Conservation (phyloP, 2,329 filamentous ascomycete genomes). For the Neofusicoccum sp. region DNA sequence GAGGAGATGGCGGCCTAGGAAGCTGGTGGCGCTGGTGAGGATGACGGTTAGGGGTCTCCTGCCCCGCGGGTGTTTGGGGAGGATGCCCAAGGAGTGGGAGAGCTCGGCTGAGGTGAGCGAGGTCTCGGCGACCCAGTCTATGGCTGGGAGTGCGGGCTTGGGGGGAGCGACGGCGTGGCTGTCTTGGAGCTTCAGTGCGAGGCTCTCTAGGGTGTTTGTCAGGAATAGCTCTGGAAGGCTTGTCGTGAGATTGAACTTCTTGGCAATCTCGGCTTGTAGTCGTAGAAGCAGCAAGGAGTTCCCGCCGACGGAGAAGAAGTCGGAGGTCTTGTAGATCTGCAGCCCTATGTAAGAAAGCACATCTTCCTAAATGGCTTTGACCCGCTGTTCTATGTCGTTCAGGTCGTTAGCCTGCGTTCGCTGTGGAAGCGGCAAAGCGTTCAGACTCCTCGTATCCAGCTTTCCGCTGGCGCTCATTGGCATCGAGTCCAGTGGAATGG, state of each 20-base stretch:
- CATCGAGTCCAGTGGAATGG: slow-evolving; percentile 61
- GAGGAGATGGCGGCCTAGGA: slow-evolving; percentile 16
- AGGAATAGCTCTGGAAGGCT: neutral
- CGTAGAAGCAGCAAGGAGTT: slow-evolving; percentile 36
- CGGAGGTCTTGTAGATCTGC: slow-evolving; percentile 9
- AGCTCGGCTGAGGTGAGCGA: no score
- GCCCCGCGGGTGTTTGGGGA: slow-evolving; percentile 17
- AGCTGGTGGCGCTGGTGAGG: slow-evolving; percentile 20
- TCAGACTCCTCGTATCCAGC: slow-evolving; percentile 54
- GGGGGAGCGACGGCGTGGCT: no score
- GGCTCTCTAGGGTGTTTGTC: neutral
- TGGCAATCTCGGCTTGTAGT: slow-evolving; percentile 35
- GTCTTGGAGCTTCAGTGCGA: no score
- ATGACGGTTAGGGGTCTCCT: neutral
- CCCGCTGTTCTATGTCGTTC: no score
- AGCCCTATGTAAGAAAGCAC: no score
- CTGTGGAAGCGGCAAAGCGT: no score
- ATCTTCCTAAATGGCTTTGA: no score
- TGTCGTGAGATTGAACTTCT: slow-evolving; percentile 28
- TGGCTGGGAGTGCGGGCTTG: no score
- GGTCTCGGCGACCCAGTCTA: neutral
- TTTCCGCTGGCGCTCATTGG: slow-evolving; percentile 77
- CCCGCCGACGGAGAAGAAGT: slow-evolving; percentile 38
- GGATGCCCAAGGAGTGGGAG: no score
- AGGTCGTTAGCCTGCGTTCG: no score